Conservation (phyloP, 768 basidiomycete genomes). For the Tricholoma matsutake region DNA sequence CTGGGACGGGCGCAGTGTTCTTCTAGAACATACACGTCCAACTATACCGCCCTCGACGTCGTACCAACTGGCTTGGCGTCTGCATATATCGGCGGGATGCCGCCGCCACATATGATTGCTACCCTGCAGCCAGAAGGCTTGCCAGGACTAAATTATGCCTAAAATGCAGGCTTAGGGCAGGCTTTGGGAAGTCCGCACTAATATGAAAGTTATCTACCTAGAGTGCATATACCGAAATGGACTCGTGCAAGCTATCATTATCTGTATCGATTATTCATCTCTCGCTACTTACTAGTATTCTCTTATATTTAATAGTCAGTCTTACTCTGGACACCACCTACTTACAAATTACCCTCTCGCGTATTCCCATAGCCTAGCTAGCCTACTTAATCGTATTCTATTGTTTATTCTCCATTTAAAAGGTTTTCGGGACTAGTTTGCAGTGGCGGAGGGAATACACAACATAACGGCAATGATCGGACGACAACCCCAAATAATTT, state of each 20-base stretch:
- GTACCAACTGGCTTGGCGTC: neutral
- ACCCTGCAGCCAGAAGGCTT: slow-evolving; percentile 2
- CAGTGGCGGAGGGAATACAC: neutral
- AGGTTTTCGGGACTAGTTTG: too few species aligned
- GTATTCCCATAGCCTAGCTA: neutral
- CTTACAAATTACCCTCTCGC: neutral
- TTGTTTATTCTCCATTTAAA: neutral
- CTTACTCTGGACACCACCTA: neutral
- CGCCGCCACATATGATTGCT: slow-evolving; percentile 6
- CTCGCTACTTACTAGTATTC: neutral
- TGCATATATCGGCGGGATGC: slow-evolving; percentile 8
- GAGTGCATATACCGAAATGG: slow-evolving; percentile 22
- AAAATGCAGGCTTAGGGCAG: neutral
- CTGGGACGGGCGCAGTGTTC: slow-evolving; percentile 53
- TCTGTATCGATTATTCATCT: slow-evolving; percentile 22
- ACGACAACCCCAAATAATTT: neutral
- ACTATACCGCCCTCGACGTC: slow-evolving; percentile 14
- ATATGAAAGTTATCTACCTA: slow-evolving; percentile 8
- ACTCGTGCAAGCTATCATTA: slow-evolving; percentile 12
- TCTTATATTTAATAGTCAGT: neutral
- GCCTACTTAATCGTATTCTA: neutral
- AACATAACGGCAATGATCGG: neutral
- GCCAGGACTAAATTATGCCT: neutral
- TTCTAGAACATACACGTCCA: slow-evolving; percentile 41
- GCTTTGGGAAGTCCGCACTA: slow-evolving; percentile 7